Evolutionary conservation across 352 stramenopile species (phyloP).

Genomic region (Globisporangium megalacanthum): DNA sequence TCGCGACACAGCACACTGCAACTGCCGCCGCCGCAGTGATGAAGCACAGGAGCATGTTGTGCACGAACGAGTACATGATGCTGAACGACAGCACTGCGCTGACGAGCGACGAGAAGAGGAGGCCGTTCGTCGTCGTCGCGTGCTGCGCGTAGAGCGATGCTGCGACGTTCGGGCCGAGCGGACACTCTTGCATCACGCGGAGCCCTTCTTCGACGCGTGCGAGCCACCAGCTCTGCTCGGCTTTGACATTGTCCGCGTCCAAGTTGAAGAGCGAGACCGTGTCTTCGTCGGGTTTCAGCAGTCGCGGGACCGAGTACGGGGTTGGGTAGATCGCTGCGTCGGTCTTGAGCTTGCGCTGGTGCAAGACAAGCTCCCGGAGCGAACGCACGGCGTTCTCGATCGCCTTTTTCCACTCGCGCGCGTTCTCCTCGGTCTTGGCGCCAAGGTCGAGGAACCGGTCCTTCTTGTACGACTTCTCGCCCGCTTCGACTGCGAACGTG

Average conservation of each 20-base stretch:
- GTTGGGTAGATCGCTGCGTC: constrained; percentile 74
- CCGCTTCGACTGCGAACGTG: constrained; percentile 70
- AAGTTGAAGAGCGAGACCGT: constrained; percentile 83
- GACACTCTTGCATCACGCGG: constrained; percentile 84
- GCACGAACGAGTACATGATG: constrained; percentile 83
- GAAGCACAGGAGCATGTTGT: constrained; percentile 81
- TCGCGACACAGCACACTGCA: constrained; percentile 59
- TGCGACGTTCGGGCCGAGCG: constrained; percentile 69
- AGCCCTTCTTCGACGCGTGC: constrained; percentile 76
- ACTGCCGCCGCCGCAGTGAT: constrained; percentile 56
- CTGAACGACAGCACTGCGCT: constrained; percentile 75
- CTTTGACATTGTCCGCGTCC: constrained; percentile 78
- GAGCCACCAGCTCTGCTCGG: constrained; percentile 84
- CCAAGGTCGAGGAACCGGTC: constrained; percentile 83
- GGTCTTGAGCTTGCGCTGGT: constrained; percentile 71
- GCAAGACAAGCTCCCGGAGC: constrained; percentile 59
- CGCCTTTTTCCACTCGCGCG: constrained; percentile 75
- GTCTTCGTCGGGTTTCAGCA: constrained; percentile 80
- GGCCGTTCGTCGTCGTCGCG: constrained; percentile 64
- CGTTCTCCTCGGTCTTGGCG: constrained; percentile 79
- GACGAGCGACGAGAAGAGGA: constrained; percentile 59
- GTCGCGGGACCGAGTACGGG: constrained; percentile 46
- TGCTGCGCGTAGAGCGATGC: constrained; percentile 80
- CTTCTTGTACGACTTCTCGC: constrained; percentile 86
- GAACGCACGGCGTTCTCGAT: constrained; percentile 77